Conservation (phyloP, 345 rosid species). For the Ceriops zippeliana region DNA sequence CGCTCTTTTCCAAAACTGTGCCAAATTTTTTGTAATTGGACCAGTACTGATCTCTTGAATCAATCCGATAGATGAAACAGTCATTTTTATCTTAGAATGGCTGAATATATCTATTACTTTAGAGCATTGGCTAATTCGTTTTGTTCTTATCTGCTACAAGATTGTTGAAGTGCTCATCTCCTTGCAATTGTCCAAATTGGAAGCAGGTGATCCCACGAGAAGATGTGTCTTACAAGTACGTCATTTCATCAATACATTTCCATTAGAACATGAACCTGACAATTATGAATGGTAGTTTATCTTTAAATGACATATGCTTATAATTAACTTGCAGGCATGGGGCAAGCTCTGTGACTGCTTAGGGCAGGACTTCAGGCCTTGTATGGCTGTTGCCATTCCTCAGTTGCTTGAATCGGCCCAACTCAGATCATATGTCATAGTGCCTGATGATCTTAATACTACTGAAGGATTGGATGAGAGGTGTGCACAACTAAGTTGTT, state of each 20-base stretch:
- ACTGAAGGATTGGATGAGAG: background rate
- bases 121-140: background rate
- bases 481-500: background rate
- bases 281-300: background rate
- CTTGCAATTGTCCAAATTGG: background rate
- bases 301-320: background rate
- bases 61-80: background rate
- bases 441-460: background rate
- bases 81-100: background rate
- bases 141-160: background rate
- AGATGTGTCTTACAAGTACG: constrained; percentile 11
- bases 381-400: constrained; percentile 9
- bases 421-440: background rate
- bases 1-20: too few species aligned
- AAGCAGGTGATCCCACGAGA: constrained; percentile 9
- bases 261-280: background rate
- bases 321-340: constrained; percentile 15
- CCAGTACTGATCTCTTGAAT: too few species aligned
- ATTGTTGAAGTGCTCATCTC: constrained; percentile 6
- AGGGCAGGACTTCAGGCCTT: constrained; percentile 10
- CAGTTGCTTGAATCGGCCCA: constrained; percentile 14
- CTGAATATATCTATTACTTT: background rate
- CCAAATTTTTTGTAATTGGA: too few species aligned
- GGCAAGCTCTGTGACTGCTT: constrained; percentile 16
- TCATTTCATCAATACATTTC: background rate